Conservation (phyloP, 768 basidiomycete genomes). For the Amanita phalloides region DNA sequence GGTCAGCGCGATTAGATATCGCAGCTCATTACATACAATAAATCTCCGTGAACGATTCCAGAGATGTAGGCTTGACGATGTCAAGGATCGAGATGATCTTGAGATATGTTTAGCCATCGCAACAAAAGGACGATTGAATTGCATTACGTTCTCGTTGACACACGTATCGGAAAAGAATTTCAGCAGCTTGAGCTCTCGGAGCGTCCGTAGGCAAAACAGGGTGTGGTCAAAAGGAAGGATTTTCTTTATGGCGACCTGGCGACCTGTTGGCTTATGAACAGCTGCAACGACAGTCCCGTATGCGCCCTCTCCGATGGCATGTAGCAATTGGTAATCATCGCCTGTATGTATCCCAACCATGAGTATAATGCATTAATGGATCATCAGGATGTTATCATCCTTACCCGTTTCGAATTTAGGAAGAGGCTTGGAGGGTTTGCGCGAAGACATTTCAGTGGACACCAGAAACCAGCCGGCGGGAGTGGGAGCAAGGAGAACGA, state of each 20-base stretch:
- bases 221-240: constrained; percentile 93
- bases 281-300: constrained; percentile 90
- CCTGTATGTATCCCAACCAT: constrained; percentile 25
- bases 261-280: constrained; percentile 62
- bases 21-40: constrained; percentile 23
- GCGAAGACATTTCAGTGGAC: constrained; percentile 2
- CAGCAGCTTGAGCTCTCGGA: constrained; percentile 88
- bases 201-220: constrained; percentile 81
- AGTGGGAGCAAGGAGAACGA: background rate
- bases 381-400: constrained; percentile 14
- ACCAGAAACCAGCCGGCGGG: constrained; percentile 1
- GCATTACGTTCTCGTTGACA: background rate
- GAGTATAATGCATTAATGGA: constrained; percentile 13
- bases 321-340: constrained; percentile 56
- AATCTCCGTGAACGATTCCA: constrained; percentile 82
- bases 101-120: background rate
- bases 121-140: background rate
- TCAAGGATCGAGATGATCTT: constrained; percentile 95
- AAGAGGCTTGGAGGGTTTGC: constrained; percentile 1
- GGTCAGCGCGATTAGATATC: background rate
- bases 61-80: constrained; percentile 70
- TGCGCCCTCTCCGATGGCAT: constrained; percentile 90
- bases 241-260: constrained; percentile 92
- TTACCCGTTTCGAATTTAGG: constrained; percentile 4
- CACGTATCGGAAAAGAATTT: constrained; percentile 44